Base-by-base conservation (phyloP, 805 yeast species). In the Candida caryicola region DNA sequence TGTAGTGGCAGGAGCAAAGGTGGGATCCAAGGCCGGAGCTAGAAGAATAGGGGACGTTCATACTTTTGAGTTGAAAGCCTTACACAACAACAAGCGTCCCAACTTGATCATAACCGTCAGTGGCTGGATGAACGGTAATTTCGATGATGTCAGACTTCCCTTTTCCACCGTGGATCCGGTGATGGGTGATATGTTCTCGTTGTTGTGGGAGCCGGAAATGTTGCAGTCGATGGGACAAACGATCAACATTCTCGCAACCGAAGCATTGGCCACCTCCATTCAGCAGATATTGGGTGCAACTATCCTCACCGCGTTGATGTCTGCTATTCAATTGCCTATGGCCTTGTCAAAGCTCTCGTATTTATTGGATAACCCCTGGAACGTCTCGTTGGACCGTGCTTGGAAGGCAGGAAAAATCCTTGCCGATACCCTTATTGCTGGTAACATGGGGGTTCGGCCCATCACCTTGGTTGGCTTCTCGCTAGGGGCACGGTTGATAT, bases 171-270 rank as follows among this genome's bases (percentile, higher is more conserved):
- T 93, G 6, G 99, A 95, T 55, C 99, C 99, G 0, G 87, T 91
- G 0, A 89, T 91, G 91, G 99, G 99, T 13, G 99, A 93, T 58
- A 64, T 93, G 49, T 86, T 84, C 51, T 88, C 98, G 0, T 69
- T 93, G 5, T 66, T 86, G 33, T 93, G 99, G 99, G 99, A 93
- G 60, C 99, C 99, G 0, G 99, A 93, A 49, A 87, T 93, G 93
- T 78, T 93, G 52, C 82, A 80, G 45, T 85, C 95, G 39, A 88
- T 86, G 77, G 99, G 99, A 57, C 97, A 93, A 60, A 93, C 99
- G 0, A 91, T 93, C 46, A 79, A 80, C 45, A 90, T 93, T 51
- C 72, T 93, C 40, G 99, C 99, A 0, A 85, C 91, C 29, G 99
- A 93, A 62, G 91, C 95, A 0, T 71, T 95, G 37, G 79, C 95